phyloP scores from a whole-genome alignment of 805 yeast species.

The Starmerella lactis-condensi region DNA sequence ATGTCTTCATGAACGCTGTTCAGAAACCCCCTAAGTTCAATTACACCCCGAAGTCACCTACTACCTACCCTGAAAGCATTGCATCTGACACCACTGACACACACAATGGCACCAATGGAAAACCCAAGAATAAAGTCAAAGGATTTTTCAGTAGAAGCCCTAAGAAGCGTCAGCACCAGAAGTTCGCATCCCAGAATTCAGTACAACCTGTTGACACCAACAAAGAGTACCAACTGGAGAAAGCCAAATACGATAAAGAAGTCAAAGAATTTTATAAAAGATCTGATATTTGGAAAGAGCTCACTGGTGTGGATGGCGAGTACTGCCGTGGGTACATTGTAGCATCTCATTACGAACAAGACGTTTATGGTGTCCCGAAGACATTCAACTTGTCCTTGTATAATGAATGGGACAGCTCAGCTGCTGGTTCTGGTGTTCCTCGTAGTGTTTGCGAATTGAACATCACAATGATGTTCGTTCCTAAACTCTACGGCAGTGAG shows the following conservation, averaged over 20 bases:
- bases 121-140: neutral
- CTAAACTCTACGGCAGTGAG: constrained; percentile 35
- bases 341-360: constrained; percentile 38
- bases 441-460: constrained; percentile 48
- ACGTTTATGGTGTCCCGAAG: constrained; percentile 35
- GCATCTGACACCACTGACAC: neutral
- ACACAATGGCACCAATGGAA: neutral
- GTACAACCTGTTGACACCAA: constrained; percentile 1
- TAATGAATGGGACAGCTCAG: constrained; percentile 60
- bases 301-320: constrained; percentile 73
- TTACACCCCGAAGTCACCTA: neutral
- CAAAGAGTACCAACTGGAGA: constrained; percentile 1
- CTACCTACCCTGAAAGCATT: neutral
- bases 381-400: constrained; percentile 42
- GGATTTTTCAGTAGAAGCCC: constrained; percentile 1
- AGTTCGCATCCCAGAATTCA: neutral
- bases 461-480: constrained; percentile 47
- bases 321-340: constrained; percentile 62
- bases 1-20: constrained; percentile 32
- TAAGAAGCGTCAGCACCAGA: constrained; percentile 2
- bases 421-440: constrained; percentile 29
- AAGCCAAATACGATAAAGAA: constrained; percentile 6
- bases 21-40: constrained; percentile 17
- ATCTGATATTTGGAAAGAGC: constrained; percentile 33
- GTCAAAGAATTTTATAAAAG: constrained; percentile 12